Percentiles rank a stretch among this genome's conserved stretches.
Evolutionary conservation across 2,329 filamentous ascomycete genomes (phyloP).

Genomic region (Fusarium sp.): DNA sequence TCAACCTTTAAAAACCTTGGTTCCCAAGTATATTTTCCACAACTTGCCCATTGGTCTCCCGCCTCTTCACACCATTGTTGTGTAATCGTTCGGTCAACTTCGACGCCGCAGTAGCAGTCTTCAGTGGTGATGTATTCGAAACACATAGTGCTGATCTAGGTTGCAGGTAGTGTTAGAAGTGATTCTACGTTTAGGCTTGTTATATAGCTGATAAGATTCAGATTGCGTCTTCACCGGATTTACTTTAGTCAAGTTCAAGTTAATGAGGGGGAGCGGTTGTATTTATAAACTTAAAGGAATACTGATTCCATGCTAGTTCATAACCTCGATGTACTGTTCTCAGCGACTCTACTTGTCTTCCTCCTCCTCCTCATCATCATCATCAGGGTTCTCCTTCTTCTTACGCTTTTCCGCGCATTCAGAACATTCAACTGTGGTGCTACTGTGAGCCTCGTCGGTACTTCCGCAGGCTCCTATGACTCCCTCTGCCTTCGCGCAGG

Average conservation of each 20-base stretch:
- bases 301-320: neutral
- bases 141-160: neutral
- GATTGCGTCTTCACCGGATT: neutral
- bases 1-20: neutral
- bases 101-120: neutral
- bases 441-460: neutral
- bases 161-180: fast-evolving
- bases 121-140: neutral
- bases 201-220: fast-evolving
- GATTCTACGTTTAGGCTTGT: fast-evolving
- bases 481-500: neutral
- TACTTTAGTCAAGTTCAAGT: fast-evolving
- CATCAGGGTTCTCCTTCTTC: neutral
- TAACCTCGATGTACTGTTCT: neutral
- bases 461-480: neutral
- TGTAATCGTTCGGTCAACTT: neutral
- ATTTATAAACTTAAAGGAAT: neutral
- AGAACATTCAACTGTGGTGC: neutral
- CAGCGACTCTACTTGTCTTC: neutral
- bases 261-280: neutral
- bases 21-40: neutral
- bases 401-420: neutral
- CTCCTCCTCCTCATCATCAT: neutral
- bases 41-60: neutral
- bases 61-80: neutral